Evolutionary conservation across 2,329 filamentous ascomycete genomes (phyloP), one percentile per base, ranked within the genome.

Genomic region (Spiromastix sp.): DNA sequence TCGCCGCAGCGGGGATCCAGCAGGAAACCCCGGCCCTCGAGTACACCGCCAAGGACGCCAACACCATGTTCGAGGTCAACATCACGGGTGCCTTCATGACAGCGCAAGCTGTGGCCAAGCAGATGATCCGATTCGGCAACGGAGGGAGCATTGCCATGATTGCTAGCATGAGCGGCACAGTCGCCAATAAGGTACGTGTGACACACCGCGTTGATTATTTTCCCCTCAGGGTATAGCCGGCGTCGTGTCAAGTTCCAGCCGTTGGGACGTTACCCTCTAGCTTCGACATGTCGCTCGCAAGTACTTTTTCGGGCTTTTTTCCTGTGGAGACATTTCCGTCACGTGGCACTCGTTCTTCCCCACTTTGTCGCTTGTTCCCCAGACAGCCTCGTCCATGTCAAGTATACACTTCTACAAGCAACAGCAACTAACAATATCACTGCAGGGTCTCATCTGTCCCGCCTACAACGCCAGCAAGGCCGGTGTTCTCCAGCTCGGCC

Each of bases 21-120:
- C 81, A 93, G 59, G 85, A 93, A 61, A 85, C 77, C 0, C 63
- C 83, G 0, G 85, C 87, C 1, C 66, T 94, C 36, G 85, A 93
- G 32, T 93, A 93, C 55, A 66, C 67, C 2, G 64, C 68, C 34
- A 68, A 74, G 50, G 73, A 78, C 46, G 66, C 71, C 36, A 76
- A 77, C 46, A 67, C 61, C 38, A 78, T 79, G 72, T 71, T 78
- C 42, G 70, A 74, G 45, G 61, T 76, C 43, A 76, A 76, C 46
- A 63, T 77, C 32, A 77, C 72, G 0, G 74, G 74, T 7, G 71
- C 72, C 4, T 72, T 78, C 52, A 77, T 78, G 72, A 74, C 73
- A 5, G 64, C 72, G 5, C 72, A 77, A 55, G 74, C 72, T n/a
- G 71, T 68, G 9, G 74, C 74, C 12, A 57, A 57, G 29, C 61